Evolutionary conservation across 805 yeast species (phyloP).

Genomic region (Pichia nanzhaoensis): DNA sequence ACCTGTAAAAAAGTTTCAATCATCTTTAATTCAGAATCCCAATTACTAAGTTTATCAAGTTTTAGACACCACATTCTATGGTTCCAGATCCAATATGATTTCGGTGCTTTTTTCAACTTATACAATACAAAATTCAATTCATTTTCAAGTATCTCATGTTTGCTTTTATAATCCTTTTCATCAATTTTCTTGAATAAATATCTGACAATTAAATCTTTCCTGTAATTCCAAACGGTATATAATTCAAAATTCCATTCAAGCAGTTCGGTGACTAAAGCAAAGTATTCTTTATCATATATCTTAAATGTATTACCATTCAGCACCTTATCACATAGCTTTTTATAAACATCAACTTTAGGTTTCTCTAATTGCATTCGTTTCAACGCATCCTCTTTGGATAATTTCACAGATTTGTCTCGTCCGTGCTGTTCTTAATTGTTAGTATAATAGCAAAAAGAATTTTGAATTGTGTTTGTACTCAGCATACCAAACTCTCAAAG

Average conservation of each 20-base stretch:
- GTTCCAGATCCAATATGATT: constrained; percentile 96
- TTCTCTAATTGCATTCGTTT: constrained; percentile 53
- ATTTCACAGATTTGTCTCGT: constrained; percentile 46
- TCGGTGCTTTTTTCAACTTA: constrained; percentile 63
- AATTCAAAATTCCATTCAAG: constrained; percentile 74
- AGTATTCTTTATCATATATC: constrained; percentile 32
- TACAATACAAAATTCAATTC: constrained; percentile 60
- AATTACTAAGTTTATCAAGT: constrained; percentile 42
- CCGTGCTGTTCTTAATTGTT: constrained; percentile 46
- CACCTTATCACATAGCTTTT: constrained; percentile 37
- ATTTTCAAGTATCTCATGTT: constrained; percentile 32
- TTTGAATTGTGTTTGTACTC: background rate
- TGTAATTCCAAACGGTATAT: constrained; percentile 83
- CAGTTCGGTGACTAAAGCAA: constrained; percentile 50
- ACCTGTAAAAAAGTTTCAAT: constrained; percentile 60
- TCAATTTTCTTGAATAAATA: constrained; percentile 22
- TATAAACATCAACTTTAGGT: constrained; percentile 51
- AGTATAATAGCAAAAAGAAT: constrained; percentile 1
- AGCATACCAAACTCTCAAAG: constrained; percentile 14
- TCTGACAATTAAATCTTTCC: constrained; percentile 59
- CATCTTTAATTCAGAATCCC: constrained; percentile 65
- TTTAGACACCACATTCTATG: constrained; percentile 81
- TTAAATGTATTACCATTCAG: constrained; percentile 30
- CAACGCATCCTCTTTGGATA: constrained; percentile 48
- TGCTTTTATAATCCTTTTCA: constrained; percentile 16